phyloP scores from a whole-genome alignment of 2,329 filamentous ascomycete species.

The Ceratocystis cacaofunesta region DNA sequence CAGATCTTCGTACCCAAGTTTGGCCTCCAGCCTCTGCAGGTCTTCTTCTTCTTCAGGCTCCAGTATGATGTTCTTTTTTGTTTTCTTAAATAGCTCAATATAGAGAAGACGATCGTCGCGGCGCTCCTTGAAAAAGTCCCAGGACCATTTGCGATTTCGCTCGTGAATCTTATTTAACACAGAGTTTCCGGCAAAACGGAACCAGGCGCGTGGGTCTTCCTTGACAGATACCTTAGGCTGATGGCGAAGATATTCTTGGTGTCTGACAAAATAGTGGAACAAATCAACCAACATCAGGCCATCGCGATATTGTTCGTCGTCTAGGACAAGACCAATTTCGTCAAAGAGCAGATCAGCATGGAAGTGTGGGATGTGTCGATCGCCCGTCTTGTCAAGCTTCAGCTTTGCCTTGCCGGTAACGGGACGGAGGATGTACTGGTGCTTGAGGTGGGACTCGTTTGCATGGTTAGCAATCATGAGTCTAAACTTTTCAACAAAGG shows the following conservation, averaged over 20 bases:
- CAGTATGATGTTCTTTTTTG: conserved; percentile 57
- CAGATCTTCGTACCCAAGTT: conserved; percentile 84
- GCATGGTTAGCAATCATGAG: conserved; percentile 45
- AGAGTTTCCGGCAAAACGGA: conserved; percentile 78
- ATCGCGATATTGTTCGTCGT: conserved; percentile 95
- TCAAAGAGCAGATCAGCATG: conserved; percentile 89
- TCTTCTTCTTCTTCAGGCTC: conserved; percentile 56
- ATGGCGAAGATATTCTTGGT: conserved; percentile 90
- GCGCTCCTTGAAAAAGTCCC: conserved; percentile 87
- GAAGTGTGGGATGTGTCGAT: conserved; percentile 62
- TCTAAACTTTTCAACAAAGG: conserved; percentile 63
- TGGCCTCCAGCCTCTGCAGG: conserved; percentile 64
- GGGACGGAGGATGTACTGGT: conserved; percentile 91
- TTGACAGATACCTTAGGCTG: conserved; percentile 75
- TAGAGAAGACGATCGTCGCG: conserved; percentile 80
- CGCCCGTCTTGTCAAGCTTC: conserved; percentile 85
- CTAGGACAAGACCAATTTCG: conserved; percentile 92
- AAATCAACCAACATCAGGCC: conserved; percentile 95
- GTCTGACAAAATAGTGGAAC: conserved; percentile 95
- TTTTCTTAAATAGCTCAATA: conserved; percentile 92
- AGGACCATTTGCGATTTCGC: conserved; percentile 81
- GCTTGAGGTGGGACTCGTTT: conserved; percentile 31
- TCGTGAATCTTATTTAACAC: conserved; percentile 92
- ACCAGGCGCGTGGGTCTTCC: conserved; percentile 84
- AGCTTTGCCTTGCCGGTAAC: conserved; percentile 91